Base-by-base conservation (phyloP, 768 basidiomycete species). In the Mycena maculata region DNA sequence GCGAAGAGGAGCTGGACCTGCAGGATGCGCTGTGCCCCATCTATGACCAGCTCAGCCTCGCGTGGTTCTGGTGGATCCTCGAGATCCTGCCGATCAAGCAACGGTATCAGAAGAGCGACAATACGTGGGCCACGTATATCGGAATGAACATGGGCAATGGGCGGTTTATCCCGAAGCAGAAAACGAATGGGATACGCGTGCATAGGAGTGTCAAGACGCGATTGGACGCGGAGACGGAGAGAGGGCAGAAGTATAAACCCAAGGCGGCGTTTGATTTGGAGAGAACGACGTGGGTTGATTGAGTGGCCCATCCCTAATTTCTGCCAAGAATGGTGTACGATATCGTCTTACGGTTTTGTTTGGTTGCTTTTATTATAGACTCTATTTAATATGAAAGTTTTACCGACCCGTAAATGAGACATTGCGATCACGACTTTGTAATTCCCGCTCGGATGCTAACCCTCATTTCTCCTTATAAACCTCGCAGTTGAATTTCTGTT, bases 1-100 rank as follows among this genome's bases (percentile, higher is more conserved):
- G 60, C 28, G 81, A 88, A 70, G 86, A 87, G 69, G 78, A 83
- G 12, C 82, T 85, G 59, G 88, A 89, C 44, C 72, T 85, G 23
- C 72, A 70, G 11, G 88, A 90, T 57, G 82, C 86, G 12, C 63
- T 84, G 23, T 76, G 77, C 36, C 83, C 79, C 0, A 59, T 80
- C 11, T 86, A 85, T 68, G 88, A 90, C 70, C 80, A 87, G 68
- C 82, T 90, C n/a, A 44, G 55, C n/a, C 23, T 80, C 15, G 64
- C 75, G 28, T 74, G 60, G 69, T 63, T 30, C 16, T 90, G 89
- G 89, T 90, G 88, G 69, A 44, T 70, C 18, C 69, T 70, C 52
- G 69, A 70, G 54, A 31, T 71, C 28, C 39, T 62, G 30, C 70
- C 65, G 31, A 10, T 70, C 25, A 66, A 60, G 52, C 70, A 70